A percentile compares a stretch with the other conserved stretches of the same genome.
phyloP scores from a whole-genome alignment of 139 green algal species.

The Chlamydomonas urium region DNA sequence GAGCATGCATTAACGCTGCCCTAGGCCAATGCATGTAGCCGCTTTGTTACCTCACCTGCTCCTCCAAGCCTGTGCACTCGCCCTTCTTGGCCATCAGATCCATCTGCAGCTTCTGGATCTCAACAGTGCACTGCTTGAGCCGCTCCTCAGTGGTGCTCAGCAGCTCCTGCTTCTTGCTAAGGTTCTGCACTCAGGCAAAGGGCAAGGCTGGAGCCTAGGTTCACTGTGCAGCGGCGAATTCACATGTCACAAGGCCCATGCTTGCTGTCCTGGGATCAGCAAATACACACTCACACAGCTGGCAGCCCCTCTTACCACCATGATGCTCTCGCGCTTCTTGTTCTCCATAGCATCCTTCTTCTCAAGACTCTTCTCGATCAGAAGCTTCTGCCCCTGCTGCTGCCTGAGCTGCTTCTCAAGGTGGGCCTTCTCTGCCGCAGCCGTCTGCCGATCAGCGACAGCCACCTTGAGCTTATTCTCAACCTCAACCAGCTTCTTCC shows the following conservation, averaged over 20 bases:
- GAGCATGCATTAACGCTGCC: too few species aligned
- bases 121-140: conserved; percentile 43
- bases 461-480: conserved; percentile 68
- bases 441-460: conserved; percentile 17
- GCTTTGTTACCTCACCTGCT: conserved; percentile 15
- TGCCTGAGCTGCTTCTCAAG: conserved; percentile 66
- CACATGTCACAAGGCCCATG: too few species aligned
- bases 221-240: too few species aligned
- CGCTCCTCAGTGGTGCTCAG: conserved; percentile 51
- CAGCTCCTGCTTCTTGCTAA: conserved; percentile 62
- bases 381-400: conserved; percentile 45
- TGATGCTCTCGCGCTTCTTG: conserved; percentile 79
- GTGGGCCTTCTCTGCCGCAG: conserved; percentile 29
- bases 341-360: conserved; percentile 57
- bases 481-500: conserved; percentile 48
- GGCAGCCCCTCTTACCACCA: conserved; percentile 40
- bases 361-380: conserved; percentile 67
- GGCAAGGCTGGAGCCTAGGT: too few species aligned
- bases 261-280: neutral
- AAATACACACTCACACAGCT: neutral
- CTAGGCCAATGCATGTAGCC: neutral
- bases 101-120: conserved; percentile 50
- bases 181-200: conserved; percentile 37
- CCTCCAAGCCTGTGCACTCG: conserved; percentile 32
- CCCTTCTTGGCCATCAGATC: conserved; percentile 35